Conservation (phyloP, 805 yeast species). For the Starmerella apis region DNA sequence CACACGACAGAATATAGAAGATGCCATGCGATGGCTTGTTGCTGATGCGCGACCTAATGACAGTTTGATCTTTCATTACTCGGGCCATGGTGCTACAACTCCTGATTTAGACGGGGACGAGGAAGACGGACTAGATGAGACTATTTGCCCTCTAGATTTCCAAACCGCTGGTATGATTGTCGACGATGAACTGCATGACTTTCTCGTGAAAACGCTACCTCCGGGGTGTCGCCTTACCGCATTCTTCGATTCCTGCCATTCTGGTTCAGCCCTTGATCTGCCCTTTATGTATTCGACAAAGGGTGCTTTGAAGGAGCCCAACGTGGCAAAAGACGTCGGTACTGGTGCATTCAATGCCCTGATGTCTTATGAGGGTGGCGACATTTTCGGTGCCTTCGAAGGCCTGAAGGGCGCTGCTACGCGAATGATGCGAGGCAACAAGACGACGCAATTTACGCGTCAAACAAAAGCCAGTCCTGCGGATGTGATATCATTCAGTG, state of each 20-base stretch:
- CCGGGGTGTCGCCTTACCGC: conserved; percentile 72
- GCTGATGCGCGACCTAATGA: conserved; percentile 65
- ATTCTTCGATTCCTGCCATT: conserved; percentile 75
- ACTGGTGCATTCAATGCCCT: conserved; percentile 52
- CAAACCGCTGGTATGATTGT: conserved; percentile 54
- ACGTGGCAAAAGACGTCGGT: conserved; percentile 65
- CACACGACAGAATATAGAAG: conserved; percentile 54
- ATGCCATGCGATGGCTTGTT: conserved; percentile 77
- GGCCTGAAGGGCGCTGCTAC: conserved; percentile 31
- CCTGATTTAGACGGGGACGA: conserved; percentile 64
- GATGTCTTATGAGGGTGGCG: conserved; percentile 50
- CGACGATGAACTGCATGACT: conserved; percentile 65
- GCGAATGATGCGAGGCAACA: conserved; percentile 17
- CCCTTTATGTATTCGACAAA: conserved; percentile 75
- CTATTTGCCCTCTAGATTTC: conserved; percentile 65
- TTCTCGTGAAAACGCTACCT: conserved; percentile 57
- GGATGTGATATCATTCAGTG: conserved; percentile 65
- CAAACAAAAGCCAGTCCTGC: conserved; percentile 60
- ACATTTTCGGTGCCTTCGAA: conserved; percentile 37
- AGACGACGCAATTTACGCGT: conserved; percentile 12
- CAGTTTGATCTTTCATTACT: conserved; percentile 68
- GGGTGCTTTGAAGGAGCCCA: conserved; percentile 75
- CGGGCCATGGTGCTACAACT: conserved; percentile 79
- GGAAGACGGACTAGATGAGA: conserved; percentile 62
- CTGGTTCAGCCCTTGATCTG: conserved; percentile 71